phyloP scores from a whole-genome alignment of 2,329 filamentous ascomycete genomes.

The Aureobasidium subglaciale region DNA sequence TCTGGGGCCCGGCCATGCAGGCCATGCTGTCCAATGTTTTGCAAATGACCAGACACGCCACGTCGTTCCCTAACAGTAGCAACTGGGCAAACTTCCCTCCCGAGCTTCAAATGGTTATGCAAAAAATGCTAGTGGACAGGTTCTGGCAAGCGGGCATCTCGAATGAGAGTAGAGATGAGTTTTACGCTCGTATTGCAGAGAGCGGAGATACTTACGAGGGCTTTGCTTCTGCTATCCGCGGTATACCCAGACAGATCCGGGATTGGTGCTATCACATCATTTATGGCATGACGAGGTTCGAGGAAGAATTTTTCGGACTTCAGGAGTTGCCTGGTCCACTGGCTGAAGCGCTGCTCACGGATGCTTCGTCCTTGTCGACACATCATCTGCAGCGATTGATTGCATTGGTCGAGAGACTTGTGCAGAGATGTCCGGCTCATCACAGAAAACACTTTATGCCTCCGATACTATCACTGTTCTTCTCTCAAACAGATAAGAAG shows the following conservation, averaged over 20 bases:
- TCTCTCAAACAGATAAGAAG: conserved; percentile 79
- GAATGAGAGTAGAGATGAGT: conserved; percentile 89
- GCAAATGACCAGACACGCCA: conserved; percentile 81
- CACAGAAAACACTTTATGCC: conserved; percentile 75
- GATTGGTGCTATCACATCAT: conserved; percentile 93
- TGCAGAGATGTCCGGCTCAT: conserved; percentile 82
- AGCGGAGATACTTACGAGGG: conserved; percentile 88
- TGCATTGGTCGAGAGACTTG: conserved; percentile 78
- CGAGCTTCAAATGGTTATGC: conserved; percentile 71
- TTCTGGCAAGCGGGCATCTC: conserved; percentile 99
- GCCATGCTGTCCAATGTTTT: conserved; percentile 79
- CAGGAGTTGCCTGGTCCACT: conserved; percentile 73
- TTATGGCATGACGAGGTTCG: conserved; percentile 83
- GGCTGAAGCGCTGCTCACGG: conserved; percentile 74
- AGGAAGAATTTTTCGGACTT: conserved; percentile 86
- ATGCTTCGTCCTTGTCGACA: conserved; percentile 75
- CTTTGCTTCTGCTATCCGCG: conserved; percentile 85
- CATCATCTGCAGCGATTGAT: conserved; percentile 93
- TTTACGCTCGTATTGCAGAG: conserved; percentile 83
- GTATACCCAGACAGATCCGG: conserved; percentile 78
- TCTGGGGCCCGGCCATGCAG: conserved; percentile 84
- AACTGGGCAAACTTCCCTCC: conserved; percentile 73
- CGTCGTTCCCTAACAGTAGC: conserved; percentile 79
- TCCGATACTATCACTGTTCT: conserved; percentile 72
- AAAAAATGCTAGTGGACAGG: conserved; percentile 79